Conservation (phyloP, 2,329 filamentous ascomycete species). For the Chaetothyriales sp. region DNA sequence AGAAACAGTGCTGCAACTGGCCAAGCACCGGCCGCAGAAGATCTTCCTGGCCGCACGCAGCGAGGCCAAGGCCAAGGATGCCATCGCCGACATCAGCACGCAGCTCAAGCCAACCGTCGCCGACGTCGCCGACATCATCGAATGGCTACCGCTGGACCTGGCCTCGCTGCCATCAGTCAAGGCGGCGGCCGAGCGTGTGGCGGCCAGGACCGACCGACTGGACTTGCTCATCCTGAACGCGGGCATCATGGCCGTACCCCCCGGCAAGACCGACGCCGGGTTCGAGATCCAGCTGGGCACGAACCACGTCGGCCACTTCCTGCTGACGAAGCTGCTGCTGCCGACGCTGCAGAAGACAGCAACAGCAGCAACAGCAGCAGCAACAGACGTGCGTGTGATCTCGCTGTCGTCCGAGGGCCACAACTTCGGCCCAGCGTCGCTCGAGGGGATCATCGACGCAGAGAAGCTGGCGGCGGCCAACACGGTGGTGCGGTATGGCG, state of each 20-base stretch:
- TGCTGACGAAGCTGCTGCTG: slow-evolving; percentile 30
- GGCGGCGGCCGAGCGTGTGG: slow-evolving; percentile 29
- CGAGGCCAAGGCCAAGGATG: slow-evolving; percentile 27
- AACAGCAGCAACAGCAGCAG: slow-evolving; percentile 17
- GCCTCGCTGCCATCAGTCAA: slow-evolving; percentile 35
- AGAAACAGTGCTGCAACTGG: slow-evolving; percentile 33
- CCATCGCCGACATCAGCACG: slow-evolving; percentile 29
- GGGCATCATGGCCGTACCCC: slow-evolving; percentile 30
- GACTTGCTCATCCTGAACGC: slow-evolving; percentile 34
- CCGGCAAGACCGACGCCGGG: slow-evolving; percentile 25
- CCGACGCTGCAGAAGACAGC: slow-evolving; percentile 26
- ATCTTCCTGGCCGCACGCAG: slow-evolving; percentile 42
- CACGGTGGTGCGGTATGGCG: slow-evolving; percentile 34
- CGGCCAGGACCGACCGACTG: slow-evolving; percentile 26
- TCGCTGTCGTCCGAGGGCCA: slow-evolving; percentile 25
- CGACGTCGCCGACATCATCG: slow-evolving; percentile 28
- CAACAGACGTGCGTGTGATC: slow-evolving; percentile 24
- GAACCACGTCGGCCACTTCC: slow-evolving; percentile 33
- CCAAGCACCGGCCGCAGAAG: slow-evolving; percentile 36
- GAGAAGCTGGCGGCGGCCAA: slow-evolving; percentile 21
- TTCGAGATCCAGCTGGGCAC: slow-evolving; percentile 33
- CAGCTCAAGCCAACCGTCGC: too few species aligned
- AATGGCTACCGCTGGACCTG: slow-evolving; percentile 35
- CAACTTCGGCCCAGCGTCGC: slow-evolving; percentile 20
- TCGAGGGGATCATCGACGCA: slow-evolving; percentile 26